Evolutionary conservation across 371 early-diverging fungal species (phyloP), one percentile per base, ranked within the genome.

Genomic region (Apophysomyces elegans): DNA sequence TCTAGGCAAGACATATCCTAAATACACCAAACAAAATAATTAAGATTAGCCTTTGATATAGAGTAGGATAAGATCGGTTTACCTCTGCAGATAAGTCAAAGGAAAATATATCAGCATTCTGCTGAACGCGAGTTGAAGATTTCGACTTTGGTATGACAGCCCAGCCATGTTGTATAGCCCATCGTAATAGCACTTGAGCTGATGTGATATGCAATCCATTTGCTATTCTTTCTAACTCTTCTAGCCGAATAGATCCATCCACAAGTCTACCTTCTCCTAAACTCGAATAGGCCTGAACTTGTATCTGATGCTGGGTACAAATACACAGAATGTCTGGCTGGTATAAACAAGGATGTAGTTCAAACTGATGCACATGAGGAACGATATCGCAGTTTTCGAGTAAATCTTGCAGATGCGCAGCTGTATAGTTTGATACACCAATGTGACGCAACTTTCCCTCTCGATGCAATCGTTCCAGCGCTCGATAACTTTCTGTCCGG

Each of bases 261-360:
- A 93, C 66, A 0, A 94, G 72, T 4, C 71, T 69, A 0, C 94
- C 93, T 76, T 95, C 95, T 0, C 99, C 99, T 4, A 98, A 81
- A 65, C 92, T 90, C 4, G 95, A 94, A 72, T 98, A 99, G 0
- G 95, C 97, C 64, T 95, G 90, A 5, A 95, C 81, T 16, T 80
- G 80, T 8, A 83, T 83, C 0, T 64, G 60, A 47, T 83, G 58
- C 38, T 76, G 13, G 7, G 62, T 36, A 21, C 85, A 85, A 1
- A 78, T 38, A 1, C 63, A 60, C 1, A 83, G 35, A 0, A 84
- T 14, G 6, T 76, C 76, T 13, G 64, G 56, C 65, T 84, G 84
- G 26, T 77, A 66, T 8, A 82, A 69, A 44, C 77, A 76, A n/a
- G 85, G 93, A 67, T 90, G 88, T 1, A 90, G 68, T 65, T 94